Base-by-base conservation (phyloP, 2,329 filamentous ascomycete species). In the Cladobotryum protrusum region DNA sequence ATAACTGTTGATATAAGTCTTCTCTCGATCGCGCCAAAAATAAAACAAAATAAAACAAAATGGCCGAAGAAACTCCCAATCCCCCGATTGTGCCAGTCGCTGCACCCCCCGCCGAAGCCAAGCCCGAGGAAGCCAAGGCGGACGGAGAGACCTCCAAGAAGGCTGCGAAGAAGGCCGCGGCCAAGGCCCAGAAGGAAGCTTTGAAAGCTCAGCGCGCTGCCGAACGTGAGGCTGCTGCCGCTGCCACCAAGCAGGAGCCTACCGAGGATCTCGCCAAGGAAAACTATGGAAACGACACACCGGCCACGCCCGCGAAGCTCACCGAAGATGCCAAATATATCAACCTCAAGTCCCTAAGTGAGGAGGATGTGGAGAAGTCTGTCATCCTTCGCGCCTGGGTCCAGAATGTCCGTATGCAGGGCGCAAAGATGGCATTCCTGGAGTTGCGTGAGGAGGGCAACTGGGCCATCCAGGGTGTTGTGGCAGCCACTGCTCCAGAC, bases 131-230 rank as follows among this genome's bases (percentile, higher is more conserved):
- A 34, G 37, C n/a, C 37, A 32, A 48, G 18, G 36, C 48, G 29
- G 52, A 43, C 2, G 48, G 29, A 11, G 29, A 43, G 20, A 15
- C 45, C 12, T 59, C 57, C 13, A 59, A 95, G 73, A 91, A 85
- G 70, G 89, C 83, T 14, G 72, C 86, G 56, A 95, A 95, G 75
- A 95, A 95, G 75, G 84, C 87, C 42, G 86, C 87, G 60, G 79
- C 79, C 55, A 95, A 95, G 73, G 88, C 91, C 24, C 90, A 90
- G 73, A 91, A 92, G 67, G 91, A 95, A 71, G 87, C 86, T 12
- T 78, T 83, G 65, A 95, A 95, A 70, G 86, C 86, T 61, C 66
- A 80, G 66, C 72, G 83, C 68, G 76, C 81, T 48, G 86, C 84
- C n/a, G 86, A 89, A 59, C 84, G 86, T 63, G 86, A 87, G 63